Evolutionary conservation across 140 eudicot genomes (phyloP).

Genomic region (Erigeron philadelphicus): DNA sequence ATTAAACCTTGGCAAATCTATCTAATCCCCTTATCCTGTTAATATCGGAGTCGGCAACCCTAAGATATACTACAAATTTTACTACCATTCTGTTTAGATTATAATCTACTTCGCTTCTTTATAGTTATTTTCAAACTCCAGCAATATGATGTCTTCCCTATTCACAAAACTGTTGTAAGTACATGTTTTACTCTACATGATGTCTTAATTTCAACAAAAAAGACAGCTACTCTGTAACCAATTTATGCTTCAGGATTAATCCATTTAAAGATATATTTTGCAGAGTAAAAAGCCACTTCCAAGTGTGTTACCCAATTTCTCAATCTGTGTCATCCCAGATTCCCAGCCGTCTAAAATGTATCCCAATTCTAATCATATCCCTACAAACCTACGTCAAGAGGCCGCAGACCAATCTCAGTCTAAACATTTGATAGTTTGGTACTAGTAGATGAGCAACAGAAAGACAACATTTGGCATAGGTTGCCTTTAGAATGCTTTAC

Average conservation of each 20-base stretch:
- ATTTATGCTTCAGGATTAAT: not conserved
- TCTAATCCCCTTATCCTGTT: constrained; percentile 5
- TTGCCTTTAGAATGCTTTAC: constrained; percentile 7
- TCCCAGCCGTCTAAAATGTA: constrained; percentile 2
- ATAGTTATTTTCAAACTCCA: constrained; percentile 7
- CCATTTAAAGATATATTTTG: not conserved
- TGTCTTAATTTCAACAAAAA: not conserved
- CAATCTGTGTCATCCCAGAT: not conserved
- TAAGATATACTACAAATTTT: constrained; percentile 6
- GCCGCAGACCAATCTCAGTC: not conserved
- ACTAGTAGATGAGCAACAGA: constrained; percentile 4
- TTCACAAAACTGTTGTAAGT: not conserved
- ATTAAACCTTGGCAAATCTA: constrained; percentile 1
- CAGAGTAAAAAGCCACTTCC: not conserved
- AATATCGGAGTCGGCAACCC: not conserved
- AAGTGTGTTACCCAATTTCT: constrained; percentile 7
- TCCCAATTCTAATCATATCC: constrained; percentile 2
- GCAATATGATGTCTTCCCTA: not conserved
- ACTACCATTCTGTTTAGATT: constrained; percentile 4
- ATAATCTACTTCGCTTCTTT: constrained; percentile 2
- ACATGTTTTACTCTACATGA: not conserved
- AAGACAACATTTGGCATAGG: constrained; percentile 3
- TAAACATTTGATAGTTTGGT: constrained; percentile 7
- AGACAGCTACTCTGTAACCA: constrained; percentile 2
- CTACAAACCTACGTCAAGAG: constrained; percentile 12